Evolutionary conservation across 2,329 filamentous ascomycete genomes (phyloP).

Genomic region (Huntiella omanensis): DNA sequence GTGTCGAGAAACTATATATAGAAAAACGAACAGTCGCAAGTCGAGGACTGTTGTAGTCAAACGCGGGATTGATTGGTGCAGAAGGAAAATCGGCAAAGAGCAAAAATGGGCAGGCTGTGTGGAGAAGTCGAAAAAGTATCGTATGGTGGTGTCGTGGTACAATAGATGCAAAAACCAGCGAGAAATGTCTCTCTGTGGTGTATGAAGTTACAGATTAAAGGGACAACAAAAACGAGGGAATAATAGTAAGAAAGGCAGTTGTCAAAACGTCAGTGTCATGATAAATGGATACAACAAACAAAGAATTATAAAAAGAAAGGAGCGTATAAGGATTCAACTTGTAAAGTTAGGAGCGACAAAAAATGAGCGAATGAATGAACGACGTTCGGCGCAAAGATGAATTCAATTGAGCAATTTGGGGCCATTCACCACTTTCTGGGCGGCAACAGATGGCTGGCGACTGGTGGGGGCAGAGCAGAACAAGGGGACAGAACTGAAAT

Average conservation of each 20-base stretch:
- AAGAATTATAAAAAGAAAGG: background rate
- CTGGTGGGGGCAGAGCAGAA: no score
- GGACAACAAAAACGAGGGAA: background rate
- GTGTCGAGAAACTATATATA: no score
- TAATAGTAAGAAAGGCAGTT: background rate
- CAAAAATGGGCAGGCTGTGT: background rate
- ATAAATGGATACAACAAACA: background rate
- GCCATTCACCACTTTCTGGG: no score
- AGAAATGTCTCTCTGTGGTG: background rate
- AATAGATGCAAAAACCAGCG: background rate
- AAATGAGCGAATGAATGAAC: no score
- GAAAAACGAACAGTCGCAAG: no score
- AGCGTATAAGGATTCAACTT: no score
- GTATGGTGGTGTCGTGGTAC: background rate
- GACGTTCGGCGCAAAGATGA: no score
- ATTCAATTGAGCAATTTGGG: no score
- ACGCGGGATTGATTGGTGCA: background rate
- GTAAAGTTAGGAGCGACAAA: no score
- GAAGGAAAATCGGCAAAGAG: background rate
- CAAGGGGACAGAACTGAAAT: no score
- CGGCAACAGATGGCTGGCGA: no score
- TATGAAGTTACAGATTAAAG: background rate
- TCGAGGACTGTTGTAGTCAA: no score
- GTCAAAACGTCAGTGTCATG: background rate
- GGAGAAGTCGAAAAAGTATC: background rate